Percentiles rank a stretch among this genome's conserved stretches.
Evolutionary conservation across 441 rosid genomes (phyloP).

Genomic region (Cnidoscolus chayamansa): DNA sequence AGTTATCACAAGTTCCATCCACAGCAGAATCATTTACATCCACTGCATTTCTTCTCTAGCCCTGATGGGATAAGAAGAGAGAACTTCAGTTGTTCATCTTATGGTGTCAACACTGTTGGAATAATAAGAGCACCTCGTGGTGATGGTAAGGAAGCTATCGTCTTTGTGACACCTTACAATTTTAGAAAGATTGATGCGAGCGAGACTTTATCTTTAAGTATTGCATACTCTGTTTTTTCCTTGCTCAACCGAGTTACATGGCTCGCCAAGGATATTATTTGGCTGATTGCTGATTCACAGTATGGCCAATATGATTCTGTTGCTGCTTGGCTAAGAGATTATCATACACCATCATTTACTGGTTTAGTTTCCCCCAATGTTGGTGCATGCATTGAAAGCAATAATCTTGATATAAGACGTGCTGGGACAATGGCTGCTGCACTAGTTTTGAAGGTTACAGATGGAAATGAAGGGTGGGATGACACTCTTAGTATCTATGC

Average conservation of each 20-base stretch:
- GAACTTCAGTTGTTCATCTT: constrained; percentile 52
- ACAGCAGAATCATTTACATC: constrained; percentile 54
- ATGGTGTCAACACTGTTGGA: constrained; percentile 65
- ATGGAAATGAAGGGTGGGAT: constrained; percentile 48
- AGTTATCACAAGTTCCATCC: constrained; percentile 70
- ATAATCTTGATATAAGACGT: constrained; percentile 36
- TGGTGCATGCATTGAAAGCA: constrained; percentile 31
- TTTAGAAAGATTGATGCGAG: constrained; percentile 40
- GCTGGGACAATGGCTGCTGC: constrained; percentile 97
- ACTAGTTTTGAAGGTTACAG: constrained; percentile 70
- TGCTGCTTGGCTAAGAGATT: constrained; percentile 82
- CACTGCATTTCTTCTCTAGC: constrained; percentile 74
- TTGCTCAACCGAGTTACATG: constrained; percentile 79
- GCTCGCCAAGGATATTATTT: constrained; percentile 87
- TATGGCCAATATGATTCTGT: constrained; percentile 81
- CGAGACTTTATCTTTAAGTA: constrained; percentile 62
- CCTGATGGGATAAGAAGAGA: constrained; percentile 42
- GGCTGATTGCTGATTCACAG: constrained; percentile 85
- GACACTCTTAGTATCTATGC: constrained; percentile 70
- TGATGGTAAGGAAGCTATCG: constrained; percentile 93
- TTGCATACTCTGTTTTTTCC: constrained; percentile 67
- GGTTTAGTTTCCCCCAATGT: constrained; percentile 30
- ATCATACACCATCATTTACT: constrained; percentile 63
- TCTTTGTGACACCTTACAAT: constrained; percentile 81
- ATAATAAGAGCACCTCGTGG: constrained; percentile 89